These are phyloP conservation scores for Pouteria glomerata DNA, from an alignment of 148 eudicot genomes.

Conservation along the genomic window DNA sequence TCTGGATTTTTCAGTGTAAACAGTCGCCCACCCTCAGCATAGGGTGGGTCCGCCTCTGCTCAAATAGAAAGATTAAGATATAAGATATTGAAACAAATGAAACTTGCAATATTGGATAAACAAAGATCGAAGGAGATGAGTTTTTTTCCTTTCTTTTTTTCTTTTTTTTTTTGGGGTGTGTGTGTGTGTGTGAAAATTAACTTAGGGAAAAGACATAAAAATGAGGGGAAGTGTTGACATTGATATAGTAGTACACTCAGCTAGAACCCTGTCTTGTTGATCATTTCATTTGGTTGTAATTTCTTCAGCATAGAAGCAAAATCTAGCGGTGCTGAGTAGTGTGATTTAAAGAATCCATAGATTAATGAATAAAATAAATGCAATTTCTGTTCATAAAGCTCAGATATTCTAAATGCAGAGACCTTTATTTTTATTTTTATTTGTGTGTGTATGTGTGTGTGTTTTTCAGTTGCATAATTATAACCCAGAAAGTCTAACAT, in stretches of 20 bases:
- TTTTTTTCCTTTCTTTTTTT: not conserved
- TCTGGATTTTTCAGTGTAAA: too few relatives aligned
- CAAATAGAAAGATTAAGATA: not conserved
- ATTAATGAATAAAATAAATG: not conserved
- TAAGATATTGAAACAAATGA: not conserved
- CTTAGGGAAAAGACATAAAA: not conserved
- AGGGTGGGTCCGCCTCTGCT: too few relatives aligned
- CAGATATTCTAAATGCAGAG: not conserved
- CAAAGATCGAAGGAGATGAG: not conserved
- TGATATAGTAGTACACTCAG: not conserved
- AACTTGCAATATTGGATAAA: not conserved
- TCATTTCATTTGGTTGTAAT: not conserved
- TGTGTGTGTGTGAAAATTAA: too few relatives aligned
- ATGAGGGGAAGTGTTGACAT: constrained; percentile 12
- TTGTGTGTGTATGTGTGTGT: not conserved
- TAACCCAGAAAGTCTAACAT: too few relatives aligned
- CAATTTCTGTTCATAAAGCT: not conserved
- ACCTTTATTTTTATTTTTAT: not conserved
- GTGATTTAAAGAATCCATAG: not conserved
- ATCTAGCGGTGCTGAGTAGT: not conserved
- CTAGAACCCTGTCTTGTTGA: not conserved
- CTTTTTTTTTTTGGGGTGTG: too few relatives aligned
- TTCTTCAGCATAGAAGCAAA: not conserved
- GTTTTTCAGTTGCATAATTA: too few relatives aligned
- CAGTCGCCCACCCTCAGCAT: too few relatives aligned